Conservation (phyloP, 345 rosid species). For the Citrus trifoliata region DNA sequence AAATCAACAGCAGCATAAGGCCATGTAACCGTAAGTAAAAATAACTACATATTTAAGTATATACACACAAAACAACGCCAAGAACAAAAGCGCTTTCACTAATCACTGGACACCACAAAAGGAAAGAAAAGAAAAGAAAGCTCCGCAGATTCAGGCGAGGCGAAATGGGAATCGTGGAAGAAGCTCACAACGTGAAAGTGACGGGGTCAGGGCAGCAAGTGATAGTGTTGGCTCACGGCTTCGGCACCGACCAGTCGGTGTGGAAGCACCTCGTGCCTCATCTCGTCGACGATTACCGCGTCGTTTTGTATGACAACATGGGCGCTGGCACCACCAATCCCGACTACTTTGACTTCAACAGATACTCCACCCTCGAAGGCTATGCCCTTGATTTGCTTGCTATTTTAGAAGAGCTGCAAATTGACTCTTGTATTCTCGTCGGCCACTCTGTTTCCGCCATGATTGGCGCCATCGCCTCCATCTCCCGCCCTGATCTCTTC, state of each 20-base stretch:
- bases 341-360: conserved; percentile 71
- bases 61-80: no score
- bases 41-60: no score
- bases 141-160: background rate
- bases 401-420: conserved; percentile 62
- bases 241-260: conserved; percentile 90
- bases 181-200: conserved; percentile 79
- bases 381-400: conserved; percentile 75
- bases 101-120: background rate
- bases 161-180: conserved; percentile 70
- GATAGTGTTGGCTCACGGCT: conserved; percentile 77
- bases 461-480: conserved; percentile 79
- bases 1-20: background rate
- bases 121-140: background rate
- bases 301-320: conserved; percentile 80
- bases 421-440: conserved; percentile 56
- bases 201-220: conserved; percentile 57
- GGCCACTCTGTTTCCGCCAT: conserved; percentile 90
- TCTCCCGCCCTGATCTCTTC: conserved; percentile 80
- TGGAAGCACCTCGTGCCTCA: conserved; percentile 95
- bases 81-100: background rate
- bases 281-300: conserved; percentile 58
- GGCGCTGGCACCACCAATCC: conserved; percentile 96
- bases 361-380: conserved; percentile 78
- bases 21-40: no score